Conservation (phyloP, 169 alveolate species). For the Eimeria tenella region DNA sequence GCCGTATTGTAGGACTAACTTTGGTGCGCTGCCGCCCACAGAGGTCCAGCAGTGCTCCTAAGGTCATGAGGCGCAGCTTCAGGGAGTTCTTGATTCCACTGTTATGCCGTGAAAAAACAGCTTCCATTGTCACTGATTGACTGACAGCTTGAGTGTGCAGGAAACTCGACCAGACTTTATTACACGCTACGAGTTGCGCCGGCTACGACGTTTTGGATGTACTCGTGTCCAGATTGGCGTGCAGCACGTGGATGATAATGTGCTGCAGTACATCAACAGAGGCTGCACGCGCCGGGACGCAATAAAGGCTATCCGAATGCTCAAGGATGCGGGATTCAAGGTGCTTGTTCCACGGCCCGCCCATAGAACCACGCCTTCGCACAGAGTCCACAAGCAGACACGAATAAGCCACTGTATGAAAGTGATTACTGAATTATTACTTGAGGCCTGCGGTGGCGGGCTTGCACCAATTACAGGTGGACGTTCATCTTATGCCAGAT, state of each 20-base stretch:
- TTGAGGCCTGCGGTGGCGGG: not conserved
- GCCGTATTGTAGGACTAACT: slow-evolving; percentile 88
- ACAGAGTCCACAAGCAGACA: too few species aligned
- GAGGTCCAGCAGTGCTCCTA: too few species aligned
- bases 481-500: slow-evolving; percentile 96
- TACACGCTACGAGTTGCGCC: slow-evolving; percentile 88
- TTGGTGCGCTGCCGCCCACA: slow-evolving; percentile 52
- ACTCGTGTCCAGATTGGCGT: slow-evolving; percentile 96
- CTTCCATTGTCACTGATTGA: not conserved
- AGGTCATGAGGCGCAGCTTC: too few species aligned
- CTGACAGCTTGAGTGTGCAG: slow-evolving; percentile 17
- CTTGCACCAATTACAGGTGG: slow-evolving; percentile 85
- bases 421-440: not conserved
- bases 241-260: slow-evolving; percentile 94
- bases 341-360: not conserved
- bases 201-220: slow-evolving; percentile 92
- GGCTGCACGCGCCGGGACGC: slow-evolving; percentile 89
- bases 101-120: not conserved
- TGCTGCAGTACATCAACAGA: slow-evolving; percentile 90
- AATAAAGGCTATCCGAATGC: slow-evolving; percentile 90
- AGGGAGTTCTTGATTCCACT: too few species aligned
- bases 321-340: slow-evolving; percentile 94
- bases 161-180: slow-evolving; percentile 97
- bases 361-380: not conserved
- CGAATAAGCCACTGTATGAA: not conserved